Conservation (phyloP, 2,329 filamentous ascomycete genomes). For the Alternaria infectoria region DNA sequence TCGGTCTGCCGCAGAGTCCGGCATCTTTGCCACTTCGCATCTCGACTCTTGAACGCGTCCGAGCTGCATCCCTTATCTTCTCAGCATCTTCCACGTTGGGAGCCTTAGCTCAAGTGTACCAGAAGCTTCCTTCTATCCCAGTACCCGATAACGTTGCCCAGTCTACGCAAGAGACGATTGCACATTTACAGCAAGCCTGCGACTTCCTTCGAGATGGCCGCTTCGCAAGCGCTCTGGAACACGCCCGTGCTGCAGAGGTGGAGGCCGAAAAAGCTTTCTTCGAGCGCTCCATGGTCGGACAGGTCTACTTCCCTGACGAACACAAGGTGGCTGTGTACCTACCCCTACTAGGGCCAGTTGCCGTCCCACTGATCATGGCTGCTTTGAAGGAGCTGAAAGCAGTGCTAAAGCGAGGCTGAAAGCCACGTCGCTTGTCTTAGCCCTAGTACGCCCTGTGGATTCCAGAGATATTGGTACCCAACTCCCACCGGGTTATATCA, state of each 20-base stretch:
- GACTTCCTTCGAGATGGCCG: conserved; percentile 67
- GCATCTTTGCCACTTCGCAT: conserved; percentile 81
- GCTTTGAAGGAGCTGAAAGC: conserved; percentile 71
- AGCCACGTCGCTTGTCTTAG: not conserved
- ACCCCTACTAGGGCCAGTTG: conserved; percentile 86
- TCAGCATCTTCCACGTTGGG: conserved; percentile 92
- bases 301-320: conserved; percentile 98
- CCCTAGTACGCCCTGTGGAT: not conserved
- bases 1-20: conserved; percentile 82
- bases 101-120: conserved; percentile 83
- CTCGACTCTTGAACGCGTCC: conserved; percentile 82
- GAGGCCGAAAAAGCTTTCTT: conserved; percentile 96
- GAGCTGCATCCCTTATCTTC: conserved; percentile 82
- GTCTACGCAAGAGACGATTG: conserved; percentile 80
- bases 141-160: conserved; percentile 88
- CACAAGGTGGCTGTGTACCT: conserved; percentile 97
- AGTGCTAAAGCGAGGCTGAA: conserved; percentile 27
- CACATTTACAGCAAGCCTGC: conserved; percentile 79
- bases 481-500: not conserved
- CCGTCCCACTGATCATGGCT: conserved; percentile 86
- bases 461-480: not conserved
- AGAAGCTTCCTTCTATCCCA: conserved; percentile 83
- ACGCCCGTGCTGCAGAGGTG: conserved; percentile 83
- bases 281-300: conserved; percentile 98
- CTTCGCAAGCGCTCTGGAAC: conserved; percentile 72